phyloP scores from a whole-genome alignment of 495 filamentous ascomycete species.

The Hypomontagnella monticulosa region DNA sequence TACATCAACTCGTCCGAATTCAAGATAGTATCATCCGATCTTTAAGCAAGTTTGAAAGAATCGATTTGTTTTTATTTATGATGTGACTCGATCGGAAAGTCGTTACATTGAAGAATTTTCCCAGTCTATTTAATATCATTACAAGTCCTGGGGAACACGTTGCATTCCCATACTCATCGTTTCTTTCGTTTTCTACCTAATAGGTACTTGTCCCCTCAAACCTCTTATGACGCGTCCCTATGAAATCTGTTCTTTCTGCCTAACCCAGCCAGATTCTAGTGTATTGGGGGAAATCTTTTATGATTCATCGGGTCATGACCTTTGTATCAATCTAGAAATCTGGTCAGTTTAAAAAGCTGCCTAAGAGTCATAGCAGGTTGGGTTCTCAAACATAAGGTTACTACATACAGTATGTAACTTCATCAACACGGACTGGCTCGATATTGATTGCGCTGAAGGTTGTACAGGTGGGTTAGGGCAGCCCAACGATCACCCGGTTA shows the following conservation, averaged over 20 bases:
- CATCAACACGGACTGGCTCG: too few species aligned
- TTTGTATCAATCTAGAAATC: not conserved
- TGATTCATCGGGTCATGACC: not conserved
- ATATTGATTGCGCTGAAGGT: too few species aligned
- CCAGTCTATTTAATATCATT: not conserved
- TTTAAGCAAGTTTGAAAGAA: not conserved
- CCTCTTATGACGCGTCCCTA: conserved; percentile 11
- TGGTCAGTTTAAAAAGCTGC: not conserved
- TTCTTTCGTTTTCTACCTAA: conserved; percentile 3
- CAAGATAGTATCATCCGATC: not conserved
- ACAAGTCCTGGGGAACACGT: conserved; percentile 21
- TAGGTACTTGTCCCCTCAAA: not conserved
- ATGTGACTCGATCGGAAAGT: conserved; percentile 5
- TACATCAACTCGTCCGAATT: not conserved
- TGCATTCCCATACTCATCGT: conserved; percentile 14
- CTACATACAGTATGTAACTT: too few species aligned
- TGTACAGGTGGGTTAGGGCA: too few species aligned
- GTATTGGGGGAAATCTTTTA: conserved; percentile 14
- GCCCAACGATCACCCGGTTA: too few species aligned
- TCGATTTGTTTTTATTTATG: not conserved
- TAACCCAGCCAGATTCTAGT: conserved; percentile 6
- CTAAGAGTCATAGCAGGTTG: too few species aligned
- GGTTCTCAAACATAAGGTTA: too few species aligned
- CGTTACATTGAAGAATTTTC: not conserved
- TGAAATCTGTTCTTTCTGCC: conserved; percentile 28